Conservation (phyloP, 1,284 basidiomycete species). For the Xerocomus amazonicus region DNA sequence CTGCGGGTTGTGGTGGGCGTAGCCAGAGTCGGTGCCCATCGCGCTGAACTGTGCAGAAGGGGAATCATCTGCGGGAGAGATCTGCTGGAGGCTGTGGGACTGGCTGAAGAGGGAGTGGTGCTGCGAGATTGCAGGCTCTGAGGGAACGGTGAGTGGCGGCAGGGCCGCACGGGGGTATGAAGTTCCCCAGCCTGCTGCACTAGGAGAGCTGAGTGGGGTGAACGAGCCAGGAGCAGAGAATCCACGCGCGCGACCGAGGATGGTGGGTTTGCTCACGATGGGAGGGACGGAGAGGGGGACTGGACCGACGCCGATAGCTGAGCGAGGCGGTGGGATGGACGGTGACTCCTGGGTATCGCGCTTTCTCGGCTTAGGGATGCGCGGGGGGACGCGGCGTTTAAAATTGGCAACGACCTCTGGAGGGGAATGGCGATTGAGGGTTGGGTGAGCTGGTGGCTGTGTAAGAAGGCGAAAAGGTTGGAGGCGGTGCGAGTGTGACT, state of each 20-base stretch:
- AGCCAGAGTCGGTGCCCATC: conserved; percentile 41
- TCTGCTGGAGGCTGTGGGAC: conserved; percentile 59
- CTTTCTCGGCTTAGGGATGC: conserved; percentile 77
- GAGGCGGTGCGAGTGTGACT: conserved; percentile 35
- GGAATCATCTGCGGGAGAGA: conserved; percentile 64
- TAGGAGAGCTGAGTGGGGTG: conserved; percentile 58
- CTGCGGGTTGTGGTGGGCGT: conserved; percentile 38
- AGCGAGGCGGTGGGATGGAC: conserved; percentile 65
- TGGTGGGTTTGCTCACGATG: conserved; percentile 37
- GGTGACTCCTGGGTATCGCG: conserved; percentile 63
- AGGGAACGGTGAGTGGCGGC: conserved; percentile 78
- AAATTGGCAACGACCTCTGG: conserved; percentile 85
- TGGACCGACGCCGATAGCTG: conserved; percentile 61
- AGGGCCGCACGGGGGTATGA: conserved; percentile 61
- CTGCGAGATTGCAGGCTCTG: conserved; percentile 58
- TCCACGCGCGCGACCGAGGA: conserved; percentile 58
- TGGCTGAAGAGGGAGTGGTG: conserved; percentile 51
- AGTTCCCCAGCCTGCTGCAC: conserved; percentile 52
- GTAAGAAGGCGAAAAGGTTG: conserved; percentile 17
- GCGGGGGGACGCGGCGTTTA: conserved; percentile 90
- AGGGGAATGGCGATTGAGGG: conserved; percentile 81
- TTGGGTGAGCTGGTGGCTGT: conserved; percentile 68
- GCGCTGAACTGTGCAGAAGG: conserved; percentile 56
- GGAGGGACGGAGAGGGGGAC: conserved; percentile 58
- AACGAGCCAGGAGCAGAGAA: conserved; percentile 79